These are phyloP conservation scores for Calocybe cyanea DNA, from an alignment of 768 basidiomycete genomes.

Conservation along the genomic window DNA sequence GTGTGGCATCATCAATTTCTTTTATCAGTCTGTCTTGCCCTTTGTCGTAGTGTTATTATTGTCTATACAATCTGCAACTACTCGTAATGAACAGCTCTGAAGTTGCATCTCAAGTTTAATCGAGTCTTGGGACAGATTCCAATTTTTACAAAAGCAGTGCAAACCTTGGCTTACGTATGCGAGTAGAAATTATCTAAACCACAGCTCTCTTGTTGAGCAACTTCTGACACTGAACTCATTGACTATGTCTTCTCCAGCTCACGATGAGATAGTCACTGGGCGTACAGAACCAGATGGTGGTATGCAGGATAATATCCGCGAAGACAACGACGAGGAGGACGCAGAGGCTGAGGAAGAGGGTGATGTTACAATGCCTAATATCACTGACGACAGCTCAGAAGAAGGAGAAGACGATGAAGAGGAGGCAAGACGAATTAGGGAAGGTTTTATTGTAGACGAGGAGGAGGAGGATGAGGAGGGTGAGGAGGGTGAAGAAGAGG, in stretches of 20 bases:
- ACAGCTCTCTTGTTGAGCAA: background rate
- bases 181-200: conserved; percentile 14
- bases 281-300: conserved; percentile 39
- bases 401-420: conserved; percentile 91
- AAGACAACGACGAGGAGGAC: conserved; percentile 38
- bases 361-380: conserved; percentile 49
- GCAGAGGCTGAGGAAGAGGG: conserved; percentile 52
- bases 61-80: too few relatives aligned
- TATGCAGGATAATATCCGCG: conserved; percentile 54
- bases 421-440: conserved; percentile 71
- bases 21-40: too few relatives aligned
- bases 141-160: too few relatives aligned
- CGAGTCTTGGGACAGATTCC: too few relatives aligned
- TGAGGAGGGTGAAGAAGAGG: conserved; percentile 49
- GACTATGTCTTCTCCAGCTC: conserved; percentile 54
- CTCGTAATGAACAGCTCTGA: too few relatives aligned
- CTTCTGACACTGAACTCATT: conserved; percentile 5
- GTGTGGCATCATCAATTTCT: too few relatives aligned
- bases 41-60: too few relatives aligned
- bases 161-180: conserved; percentile 18
- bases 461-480: conserved; percentile 86
- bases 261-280: conserved; percentile 29
- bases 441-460: conserved; percentile 91
- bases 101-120: too few relatives aligned
- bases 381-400: conserved; percentile 81